These are phyloP conservation scores for Dioscorea dumetorum DNA, from an alignment of 106 monocot species.

Conservation along the genomic window DNA sequence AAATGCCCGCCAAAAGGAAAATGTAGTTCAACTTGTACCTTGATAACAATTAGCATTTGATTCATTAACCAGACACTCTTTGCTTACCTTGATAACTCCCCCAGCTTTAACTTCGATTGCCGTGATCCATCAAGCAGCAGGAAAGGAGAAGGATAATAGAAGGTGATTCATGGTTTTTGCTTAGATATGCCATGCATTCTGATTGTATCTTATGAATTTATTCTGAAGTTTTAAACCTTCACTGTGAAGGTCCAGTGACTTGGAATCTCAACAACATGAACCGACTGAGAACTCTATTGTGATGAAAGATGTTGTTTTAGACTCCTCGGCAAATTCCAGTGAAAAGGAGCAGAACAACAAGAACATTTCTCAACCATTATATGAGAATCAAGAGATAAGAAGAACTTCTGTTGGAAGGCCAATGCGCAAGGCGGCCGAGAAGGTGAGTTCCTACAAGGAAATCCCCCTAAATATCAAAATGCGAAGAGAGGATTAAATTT, in stretches of 20 bases:
- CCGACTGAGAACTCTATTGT: background rate
- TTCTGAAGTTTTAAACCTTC: conserved; percentile 6
- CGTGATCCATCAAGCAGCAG: too few relatives aligned
- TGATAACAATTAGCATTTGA: too few relatives aligned
- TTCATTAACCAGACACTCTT: too few relatives aligned
- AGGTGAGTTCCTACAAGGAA: conserved; percentile 50
- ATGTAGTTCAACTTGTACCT: too few relatives aligned
- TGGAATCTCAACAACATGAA: conserved; percentile 4
- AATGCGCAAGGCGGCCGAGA: conserved; percentile 39
- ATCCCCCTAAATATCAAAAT: conserved; percentile 33
- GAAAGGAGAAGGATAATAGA: too few relatives aligned
- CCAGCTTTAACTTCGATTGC: too few relatives aligned
- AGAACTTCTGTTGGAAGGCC: conserved; percentile 31
- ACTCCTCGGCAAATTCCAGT: background rate
- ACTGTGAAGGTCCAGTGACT: background rate
- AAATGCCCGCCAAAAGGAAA: too few relatives aligned
- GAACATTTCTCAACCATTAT: background rate
- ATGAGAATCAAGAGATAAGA: conserved; percentile 1
- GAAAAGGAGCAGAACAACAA: background rate
- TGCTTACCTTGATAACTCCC: too few relatives aligned
- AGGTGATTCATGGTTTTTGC: too few relatives aligned
- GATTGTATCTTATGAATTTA: background rate
- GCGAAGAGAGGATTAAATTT: conserved; percentile 21
- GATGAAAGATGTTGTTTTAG: conserved; percentile 8
- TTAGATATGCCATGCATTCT: too few relatives aligned